phyloP scores from a whole-genome alignment of 768 basidiomycete genomes.

The Mycena galericulata region DNA sequence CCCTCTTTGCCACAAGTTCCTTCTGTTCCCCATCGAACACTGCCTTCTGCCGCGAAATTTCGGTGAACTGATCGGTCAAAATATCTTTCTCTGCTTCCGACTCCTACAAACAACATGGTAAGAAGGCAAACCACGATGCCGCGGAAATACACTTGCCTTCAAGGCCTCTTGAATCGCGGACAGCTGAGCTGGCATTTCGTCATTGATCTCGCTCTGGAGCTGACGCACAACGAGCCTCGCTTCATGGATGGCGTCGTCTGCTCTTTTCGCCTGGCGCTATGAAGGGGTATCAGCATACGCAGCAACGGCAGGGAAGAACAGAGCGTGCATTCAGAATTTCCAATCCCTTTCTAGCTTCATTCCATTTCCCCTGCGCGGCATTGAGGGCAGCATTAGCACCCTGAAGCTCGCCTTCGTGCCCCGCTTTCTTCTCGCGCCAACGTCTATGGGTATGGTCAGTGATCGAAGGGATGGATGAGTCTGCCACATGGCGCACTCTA shows the following conservation, averaged over 20 bases:
- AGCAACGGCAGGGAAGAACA: neutral
- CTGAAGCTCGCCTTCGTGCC: constrained; percentile 53
- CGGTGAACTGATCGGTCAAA: constrained; percentile 61
- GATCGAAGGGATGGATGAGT: neutral
- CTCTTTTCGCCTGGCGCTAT: constrained; percentile 45
- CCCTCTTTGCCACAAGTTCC: constrained; percentile 55
- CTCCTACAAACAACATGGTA: constrained; percentile 53
- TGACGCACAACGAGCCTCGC: constrained; percentile 52
- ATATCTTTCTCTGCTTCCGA: constrained; percentile 63
- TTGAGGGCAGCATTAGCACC: constrained; percentile 42
- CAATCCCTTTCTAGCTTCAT: constrained; percentile 41
- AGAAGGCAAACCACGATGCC: neutral
- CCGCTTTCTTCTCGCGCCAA: constrained; percentile 53
- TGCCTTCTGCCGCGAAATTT: constrained; percentile 58
- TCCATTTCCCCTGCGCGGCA: constrained; percentile 46
- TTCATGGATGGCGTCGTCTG: constrained; percentile 39
- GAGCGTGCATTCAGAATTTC: constrained; percentile 50
- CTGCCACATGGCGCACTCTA: constrained; percentile 12
- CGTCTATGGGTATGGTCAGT: constrained; percentile 49
- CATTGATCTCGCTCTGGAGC: constrained; percentile 72
- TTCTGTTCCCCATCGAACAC: constrained; percentile 59
- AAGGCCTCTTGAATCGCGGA: constrained; percentile 66
- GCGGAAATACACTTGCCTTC: constrained; percentile 52
- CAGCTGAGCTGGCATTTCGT: constrained; percentile 76
- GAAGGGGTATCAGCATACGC: neutral